Conservation (phyloP, 306 rosid species). For the Prunus persica region DNA sequence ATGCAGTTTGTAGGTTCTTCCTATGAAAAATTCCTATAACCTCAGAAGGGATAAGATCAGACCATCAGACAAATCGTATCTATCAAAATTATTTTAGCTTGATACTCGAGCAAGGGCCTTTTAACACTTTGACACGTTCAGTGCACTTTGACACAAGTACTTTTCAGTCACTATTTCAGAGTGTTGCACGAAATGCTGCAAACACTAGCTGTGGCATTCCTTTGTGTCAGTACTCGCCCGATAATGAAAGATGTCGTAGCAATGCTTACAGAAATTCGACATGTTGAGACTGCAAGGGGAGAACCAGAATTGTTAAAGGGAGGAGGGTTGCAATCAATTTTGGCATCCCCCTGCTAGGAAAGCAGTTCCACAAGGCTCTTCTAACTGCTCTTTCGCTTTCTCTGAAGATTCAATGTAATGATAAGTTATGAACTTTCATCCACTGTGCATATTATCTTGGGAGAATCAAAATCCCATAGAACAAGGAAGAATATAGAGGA, state of each 20-base stretch:
- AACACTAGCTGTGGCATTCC: slow-evolving; percentile 63
- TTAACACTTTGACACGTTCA: not conserved
- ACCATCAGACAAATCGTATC: not conserved
- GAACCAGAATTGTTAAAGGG: slow-evolving; percentile 43
- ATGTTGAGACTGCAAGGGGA: slow-evolving; percentile 35
- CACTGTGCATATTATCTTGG: slow-evolving; percentile 27
- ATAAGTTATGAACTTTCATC: not conserved
- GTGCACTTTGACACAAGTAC: not conserved
- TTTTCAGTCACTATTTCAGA: no score
- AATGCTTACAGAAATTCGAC: slow-evolving; percentile 72
- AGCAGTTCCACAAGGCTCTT: slow-evolving; percentile 55
- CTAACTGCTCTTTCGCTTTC: slow-evolving; percentile 68
- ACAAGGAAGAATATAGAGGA: slow-evolving; percentile 10
- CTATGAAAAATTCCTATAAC: not conserved
- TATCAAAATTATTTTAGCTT: no score
- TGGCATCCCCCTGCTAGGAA: slow-evolving; percentile 53
- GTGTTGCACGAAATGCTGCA: slow-evolving; percentile 66
- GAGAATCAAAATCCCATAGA: slow-evolving; percentile 21
- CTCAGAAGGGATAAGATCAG: not conserved
- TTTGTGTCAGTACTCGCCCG: slow-evolving; percentile 66
- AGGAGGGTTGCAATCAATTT: slow-evolving; percentile 27
- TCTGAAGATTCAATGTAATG: slow-evolving; percentile 55
- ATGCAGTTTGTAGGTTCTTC: not conserved
- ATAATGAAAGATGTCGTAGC: slow-evolving; percentile 74
- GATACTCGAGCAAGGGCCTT: not conserved